phyloP scores from a whole-genome alignment of 345 rosid genomes.

The Laguncularia racemosa region DNA sequence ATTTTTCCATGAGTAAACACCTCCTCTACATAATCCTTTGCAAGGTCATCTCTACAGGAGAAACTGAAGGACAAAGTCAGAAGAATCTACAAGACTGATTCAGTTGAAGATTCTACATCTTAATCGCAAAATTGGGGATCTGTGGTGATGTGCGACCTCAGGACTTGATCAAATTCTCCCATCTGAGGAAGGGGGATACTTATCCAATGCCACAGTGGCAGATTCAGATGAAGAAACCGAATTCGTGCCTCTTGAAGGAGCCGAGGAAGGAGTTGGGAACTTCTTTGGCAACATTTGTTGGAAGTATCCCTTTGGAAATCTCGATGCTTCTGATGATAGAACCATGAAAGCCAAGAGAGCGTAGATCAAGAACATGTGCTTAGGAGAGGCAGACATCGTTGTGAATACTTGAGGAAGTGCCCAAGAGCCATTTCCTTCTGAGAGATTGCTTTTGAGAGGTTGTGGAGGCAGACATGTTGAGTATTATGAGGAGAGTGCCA shows the following conservation, averaged over 20 bases:
- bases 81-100: too few relatives aligned
- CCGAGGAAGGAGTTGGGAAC: slow-evolving; percentile 60
- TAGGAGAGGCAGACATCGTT: slow-evolving; percentile 18
- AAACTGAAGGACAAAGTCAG: too few relatives aligned
- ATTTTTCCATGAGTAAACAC: too few relatives aligned
- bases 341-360: slow-evolving; percentile 26
- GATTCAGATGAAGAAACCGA: slow-evolving; percentile 41
- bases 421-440: slow-evolving; percentile 15
- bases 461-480: slow-evolving; percentile 52
- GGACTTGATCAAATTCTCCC: slow-evolving; percentile 21
- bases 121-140: too few relatives aligned
- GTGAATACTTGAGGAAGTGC: slow-evolving; percentile 15
- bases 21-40: too few relatives aligned
- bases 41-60: too few relatives aligned
- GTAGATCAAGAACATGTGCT: slow-evolving; percentile 24
- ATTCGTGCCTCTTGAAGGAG: slow-evolving; percentile 92
- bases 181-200: slow-evolving; percentile 29
- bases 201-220: slow-evolving; percentile 21
- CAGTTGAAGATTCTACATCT: too few relatives aligned
- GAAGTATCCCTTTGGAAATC: slow-evolving; percentile 56
- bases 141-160: too few relatives aligned
- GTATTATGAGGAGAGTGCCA: slow-evolving; percentile 51
- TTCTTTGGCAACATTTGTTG: slow-evolving; percentile 90
- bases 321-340: slow-evolving; percentile 42
- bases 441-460: slow-evolving; percentile 29